phyloP scores from a whole-genome alignment of 192 early-diverging fungal genomes.

The Linnemannia zychae region DNA sequence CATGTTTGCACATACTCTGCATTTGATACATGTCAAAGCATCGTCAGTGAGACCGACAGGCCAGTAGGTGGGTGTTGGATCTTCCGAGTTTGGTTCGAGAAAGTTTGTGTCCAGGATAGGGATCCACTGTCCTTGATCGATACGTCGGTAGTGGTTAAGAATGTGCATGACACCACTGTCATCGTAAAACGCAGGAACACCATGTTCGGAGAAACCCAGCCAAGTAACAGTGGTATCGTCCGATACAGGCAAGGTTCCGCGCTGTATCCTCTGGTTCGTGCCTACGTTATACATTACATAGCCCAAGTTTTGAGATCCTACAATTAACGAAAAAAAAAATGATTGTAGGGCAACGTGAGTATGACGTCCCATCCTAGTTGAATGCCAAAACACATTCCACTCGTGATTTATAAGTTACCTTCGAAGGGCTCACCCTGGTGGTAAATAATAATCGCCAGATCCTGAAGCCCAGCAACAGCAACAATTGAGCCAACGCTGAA shows the following conservation, averaged over 20 bases:
- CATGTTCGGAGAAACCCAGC: constrained; percentile 88
- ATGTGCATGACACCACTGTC: constrained; percentile 81
- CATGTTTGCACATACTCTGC: constrained; percentile 64
- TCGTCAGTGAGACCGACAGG: constrained; percentile 83
- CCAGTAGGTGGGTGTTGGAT: constrained; percentile 79
- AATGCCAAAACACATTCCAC: not conserved
- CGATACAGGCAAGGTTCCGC: constrained; percentile 75
- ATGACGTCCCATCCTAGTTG: not conserved
- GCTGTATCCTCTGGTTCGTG: constrained; percentile 62
- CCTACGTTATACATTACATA: constrained; percentile 78
- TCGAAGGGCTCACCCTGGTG: constrained; percentile 43
- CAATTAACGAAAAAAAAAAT: not conserved
- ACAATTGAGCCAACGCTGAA: constrained; percentile 71
- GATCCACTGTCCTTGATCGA: constrained; percentile 79
- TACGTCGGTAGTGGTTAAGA: constrained; percentile 77
- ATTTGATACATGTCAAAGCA: constrained; percentile 79
- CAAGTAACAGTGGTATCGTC: constrained; percentile 75
- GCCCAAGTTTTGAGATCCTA: constrained; percentile 67
- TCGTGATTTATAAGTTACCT: constrained; percentile 1
- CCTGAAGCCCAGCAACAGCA: constrained; percentile 50
- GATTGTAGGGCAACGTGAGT: not conserved
- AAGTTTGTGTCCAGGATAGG: constrained; percentile 81
- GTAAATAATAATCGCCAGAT: constrained; percentile 59
- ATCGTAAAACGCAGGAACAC: constrained; percentile 84
- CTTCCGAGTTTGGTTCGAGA: constrained; percentile 40